phyloP scores from a whole-genome alignment of 139 green algal species.

The Trebouxia sp. region DNA sequence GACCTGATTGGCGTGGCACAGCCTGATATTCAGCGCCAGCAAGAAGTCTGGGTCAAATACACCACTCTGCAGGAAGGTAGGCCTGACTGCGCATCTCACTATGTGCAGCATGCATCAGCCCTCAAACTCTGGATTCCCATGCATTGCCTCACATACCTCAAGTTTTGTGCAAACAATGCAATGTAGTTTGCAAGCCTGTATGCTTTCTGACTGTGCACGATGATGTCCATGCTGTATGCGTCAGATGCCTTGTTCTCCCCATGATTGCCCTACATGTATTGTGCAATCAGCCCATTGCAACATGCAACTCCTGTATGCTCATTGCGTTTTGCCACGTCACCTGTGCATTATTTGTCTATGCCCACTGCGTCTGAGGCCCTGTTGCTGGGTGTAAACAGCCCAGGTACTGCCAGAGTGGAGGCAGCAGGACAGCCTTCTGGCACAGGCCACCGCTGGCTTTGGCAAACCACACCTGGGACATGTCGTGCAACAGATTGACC shows the following conservation, averaged over 20 bases:
- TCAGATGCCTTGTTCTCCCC: too few species aligned
- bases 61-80: conserved; percentile 19
- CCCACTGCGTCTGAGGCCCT: neutral
- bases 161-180: too few species aligned
- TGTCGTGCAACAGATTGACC: neutral
- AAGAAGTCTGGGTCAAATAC: conserved; percentile 34
- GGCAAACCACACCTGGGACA: neutral
- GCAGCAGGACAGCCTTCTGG: conserved; percentile 17
- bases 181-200: too few species aligned
- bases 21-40: conserved; percentile 30
- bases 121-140: too few species aligned
- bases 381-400: neutral
- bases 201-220: too few species aligned
- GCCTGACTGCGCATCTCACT: neutral
- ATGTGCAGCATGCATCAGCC: neutral
- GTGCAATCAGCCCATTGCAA: too few species aligned
- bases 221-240: too few species aligned
- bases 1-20: conserved; percentile 33
- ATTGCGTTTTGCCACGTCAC: too few species aligned
- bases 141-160: too few species aligned
- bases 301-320: too few species aligned
- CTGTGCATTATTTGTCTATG: too few species aligned
- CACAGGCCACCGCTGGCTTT: neutral
- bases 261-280: too few species aligned
- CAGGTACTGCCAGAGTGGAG: conserved; percentile 14